phyloP scores from a whole-genome alignment of 495 filamentous ascomycete species.

The Filosporella fistucella region DNA sequence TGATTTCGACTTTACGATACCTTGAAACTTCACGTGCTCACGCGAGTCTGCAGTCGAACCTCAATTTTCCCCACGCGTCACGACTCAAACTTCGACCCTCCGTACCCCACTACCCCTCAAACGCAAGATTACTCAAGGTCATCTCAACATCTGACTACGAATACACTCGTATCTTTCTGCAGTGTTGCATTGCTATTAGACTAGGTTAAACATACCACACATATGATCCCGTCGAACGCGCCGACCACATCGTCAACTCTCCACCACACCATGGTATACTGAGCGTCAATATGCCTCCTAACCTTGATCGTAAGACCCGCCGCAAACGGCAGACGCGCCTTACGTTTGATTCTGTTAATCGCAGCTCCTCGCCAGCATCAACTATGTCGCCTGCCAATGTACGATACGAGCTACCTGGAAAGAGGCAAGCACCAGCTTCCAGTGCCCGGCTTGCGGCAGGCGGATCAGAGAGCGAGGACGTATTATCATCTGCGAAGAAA shows the following conservation, averaged over 20 bases:
- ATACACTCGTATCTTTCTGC: too few species aligned
- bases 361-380: constrained; percentile 3
- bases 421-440: neutral
- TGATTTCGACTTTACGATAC: too few species aligned
- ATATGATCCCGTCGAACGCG: too few species aligned
- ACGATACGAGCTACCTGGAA: constrained; percentile 9
- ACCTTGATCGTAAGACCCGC: constrained; percentile 9
- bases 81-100: too few species aligned
- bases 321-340: constrained; percentile 20
- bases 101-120: too few species aligned
- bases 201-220: too few species aligned
- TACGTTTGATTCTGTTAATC: constrained; percentile 15
- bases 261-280: neutral
- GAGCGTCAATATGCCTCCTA: constrained; percentile 11
- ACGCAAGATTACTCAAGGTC: too few species aligned
- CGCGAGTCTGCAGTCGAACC: too few species aligned
- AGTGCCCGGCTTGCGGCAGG: neutral
- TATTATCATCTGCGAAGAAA: neutral
- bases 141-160: too few species aligned
- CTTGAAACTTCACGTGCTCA: too few species aligned
- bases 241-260: neutral
- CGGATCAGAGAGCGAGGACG: constrained; percentile 13
- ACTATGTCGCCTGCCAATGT: constrained; percentile 15
- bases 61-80: too few species aligned
- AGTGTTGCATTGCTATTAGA: too few species aligned